Conservation (phyloP, 495 filamentous ascomycete genomes). For the Paragyromitra xinjiangensis region DNA sequence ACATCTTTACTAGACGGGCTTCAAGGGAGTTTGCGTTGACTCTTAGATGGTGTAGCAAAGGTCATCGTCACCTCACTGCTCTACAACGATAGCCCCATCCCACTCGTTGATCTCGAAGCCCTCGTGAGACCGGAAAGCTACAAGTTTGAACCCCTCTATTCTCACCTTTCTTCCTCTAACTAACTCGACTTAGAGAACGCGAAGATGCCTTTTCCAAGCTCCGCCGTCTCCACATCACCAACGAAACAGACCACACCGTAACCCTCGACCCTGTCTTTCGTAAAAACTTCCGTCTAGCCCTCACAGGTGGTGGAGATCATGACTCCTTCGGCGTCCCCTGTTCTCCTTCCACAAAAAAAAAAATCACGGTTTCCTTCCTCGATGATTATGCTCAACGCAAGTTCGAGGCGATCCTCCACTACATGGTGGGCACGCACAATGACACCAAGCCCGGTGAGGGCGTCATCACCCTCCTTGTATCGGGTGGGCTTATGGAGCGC, state of each 20-base stretch:
- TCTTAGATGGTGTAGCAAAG: slow-evolving; percentile 70
- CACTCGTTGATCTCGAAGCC: slow-evolving; percentile 76
- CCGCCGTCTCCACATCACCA: slow-evolving; percentile 81
- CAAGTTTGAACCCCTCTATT: slow-evolving; percentile 61
- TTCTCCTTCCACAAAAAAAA: slow-evolving; percentile 65
- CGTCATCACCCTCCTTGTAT: slow-evolving; percentile 81
- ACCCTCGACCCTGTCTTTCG: slow-evolving; percentile 54
- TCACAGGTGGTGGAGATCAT: slow-evolving; percentile 83
- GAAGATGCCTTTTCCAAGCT: slow-evolving; percentile 84
- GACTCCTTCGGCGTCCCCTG: slow-evolving; percentile 89
- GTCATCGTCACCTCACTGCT: slow-evolving; percentile 92
- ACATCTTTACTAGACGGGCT: background rate
- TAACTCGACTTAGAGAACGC: slow-evolving; percentile 66
- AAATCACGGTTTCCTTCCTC: slow-evolving; percentile 73
- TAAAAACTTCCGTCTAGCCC: slow-evolving; percentile 69
- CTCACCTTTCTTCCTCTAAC: background rate
- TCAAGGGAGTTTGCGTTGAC: slow-evolving; percentile 8
- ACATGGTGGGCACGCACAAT: slow-evolving; percentile 80
- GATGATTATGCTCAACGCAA: slow-evolving; percentile 86
- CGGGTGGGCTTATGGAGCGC: slow-evolving; percentile 78
- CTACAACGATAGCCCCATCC: slow-evolving; percentile 81
- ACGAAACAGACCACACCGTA: slow-evolving; percentile 52
- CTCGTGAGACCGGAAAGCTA: slow-evolving; percentile 82
- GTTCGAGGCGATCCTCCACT: slow-evolving; percentile 95
- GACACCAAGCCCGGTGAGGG: slow-evolving; percentile 71